Percentiles rank a stretch among this genome's conserved stretches.
Conservation (phyloP, 2,329 filamentous ascomycete species). For the Trichoderma aggressivum region DNA sequence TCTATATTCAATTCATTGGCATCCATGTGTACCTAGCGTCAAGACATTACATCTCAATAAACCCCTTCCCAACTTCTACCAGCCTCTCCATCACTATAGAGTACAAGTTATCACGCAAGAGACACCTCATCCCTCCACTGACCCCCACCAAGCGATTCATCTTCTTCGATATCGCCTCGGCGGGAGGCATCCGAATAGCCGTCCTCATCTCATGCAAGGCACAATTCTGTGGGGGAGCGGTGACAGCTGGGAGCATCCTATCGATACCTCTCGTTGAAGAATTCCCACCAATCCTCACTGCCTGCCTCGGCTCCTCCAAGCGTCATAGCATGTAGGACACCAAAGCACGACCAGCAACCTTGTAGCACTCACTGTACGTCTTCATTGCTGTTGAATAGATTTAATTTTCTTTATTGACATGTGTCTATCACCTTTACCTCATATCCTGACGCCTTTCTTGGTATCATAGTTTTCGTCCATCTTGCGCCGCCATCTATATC, state of each 20-base stretch:
- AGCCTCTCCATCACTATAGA: not conserved
- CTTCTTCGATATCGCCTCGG: not conserved
- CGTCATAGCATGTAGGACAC: not conserved
- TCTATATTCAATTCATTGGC: not conserved
- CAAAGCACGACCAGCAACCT: not conserved
- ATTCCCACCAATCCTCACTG: not conserved
- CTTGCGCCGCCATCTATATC: slow-evolving; percentile 4
- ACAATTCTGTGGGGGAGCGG: slow-evolving; percentile 7
- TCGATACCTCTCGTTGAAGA: not conserved
- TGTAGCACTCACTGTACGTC: not conserved
- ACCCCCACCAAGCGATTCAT: slow-evolving; percentile 10
- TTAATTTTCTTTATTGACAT: not conserved
- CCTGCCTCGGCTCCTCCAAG: not conserved
- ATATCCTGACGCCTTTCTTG: slow-evolving; percentile 16
- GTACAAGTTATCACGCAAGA: not conserved
- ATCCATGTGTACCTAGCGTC: too few relatives aligned
- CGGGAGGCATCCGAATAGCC: slow-evolving; percentile 1
- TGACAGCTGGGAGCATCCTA: not conserved
- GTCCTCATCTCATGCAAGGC: slow-evolving; percentile 14
- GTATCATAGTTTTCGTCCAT: not conserved
- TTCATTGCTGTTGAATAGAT: not conserved
- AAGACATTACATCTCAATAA: not conserved
- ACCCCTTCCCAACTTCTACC: not conserved
- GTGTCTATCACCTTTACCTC: not conserved
- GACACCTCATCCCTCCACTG: slow-evolving; percentile 1